Percentiles rank a stretch among this genome's conserved stretches.
Conservation (phyloP, 306 rosid species). For the Trifolium fragiferum region DNA sequence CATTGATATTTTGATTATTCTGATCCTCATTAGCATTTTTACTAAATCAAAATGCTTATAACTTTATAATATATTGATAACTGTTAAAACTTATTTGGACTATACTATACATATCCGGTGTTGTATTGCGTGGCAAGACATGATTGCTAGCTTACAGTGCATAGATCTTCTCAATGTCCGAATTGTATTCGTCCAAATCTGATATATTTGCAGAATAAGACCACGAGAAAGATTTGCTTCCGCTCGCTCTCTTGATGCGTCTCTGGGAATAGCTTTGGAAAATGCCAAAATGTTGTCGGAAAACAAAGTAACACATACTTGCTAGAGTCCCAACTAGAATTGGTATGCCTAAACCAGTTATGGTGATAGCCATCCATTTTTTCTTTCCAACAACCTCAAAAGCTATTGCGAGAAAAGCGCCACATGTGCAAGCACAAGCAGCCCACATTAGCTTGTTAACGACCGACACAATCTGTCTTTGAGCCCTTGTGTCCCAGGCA, state of each 20-base stretch:
- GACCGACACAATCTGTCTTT: constrained; percentile 88
- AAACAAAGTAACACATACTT: constrained; percentile 88
- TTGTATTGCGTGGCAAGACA: not conserved
- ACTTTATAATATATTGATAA: not conserved
- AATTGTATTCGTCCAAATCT: constrained; percentile 75
- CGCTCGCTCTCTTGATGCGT: constrained; percentile 77
- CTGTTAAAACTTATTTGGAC: not conserved
- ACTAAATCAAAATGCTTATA: not conserved
- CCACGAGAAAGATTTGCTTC: constrained; percentile 94
- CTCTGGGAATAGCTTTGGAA: constrained; percentile 75
- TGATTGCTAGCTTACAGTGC: constrained; percentile 57
- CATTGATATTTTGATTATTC: not conserved
- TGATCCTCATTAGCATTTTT: not conserved
- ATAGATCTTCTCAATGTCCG: constrained; percentile 81
- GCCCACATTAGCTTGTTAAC: constrained; percentile 98
- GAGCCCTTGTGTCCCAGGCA: constrained; percentile 97
- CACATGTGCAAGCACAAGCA: constrained; percentile 95
- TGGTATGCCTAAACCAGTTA: constrained; percentile 76
- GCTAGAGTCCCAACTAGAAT: constrained; percentile 85
- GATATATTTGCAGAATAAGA: constrained; percentile 86
- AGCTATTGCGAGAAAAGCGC: constrained; percentile 81
- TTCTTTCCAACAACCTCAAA: constrained; percentile 73
- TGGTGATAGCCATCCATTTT: constrained; percentile 83
- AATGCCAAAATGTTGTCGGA: constrained; percentile 75
- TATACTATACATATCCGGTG: not conserved